A percentile compares a stretch with the other conserved stretches of the same genome.
These are phyloP conservation scores for Tylopilus balloui DNA, from an alignment of 768 basidiomycete genomes.

Conservation along the genomic window DNA sequence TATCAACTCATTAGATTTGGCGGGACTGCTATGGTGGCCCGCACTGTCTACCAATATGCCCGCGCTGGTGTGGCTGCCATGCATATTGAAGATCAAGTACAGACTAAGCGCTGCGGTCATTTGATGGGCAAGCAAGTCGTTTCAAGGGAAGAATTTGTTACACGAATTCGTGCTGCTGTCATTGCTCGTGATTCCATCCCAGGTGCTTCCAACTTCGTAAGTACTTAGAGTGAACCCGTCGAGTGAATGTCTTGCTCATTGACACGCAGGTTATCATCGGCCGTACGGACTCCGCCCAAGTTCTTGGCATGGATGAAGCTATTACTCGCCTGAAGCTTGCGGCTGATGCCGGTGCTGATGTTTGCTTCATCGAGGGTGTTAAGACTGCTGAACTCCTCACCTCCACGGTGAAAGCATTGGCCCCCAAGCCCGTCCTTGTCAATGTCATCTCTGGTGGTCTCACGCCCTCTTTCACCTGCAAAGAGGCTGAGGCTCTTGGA, in stretches of 20 bases:
- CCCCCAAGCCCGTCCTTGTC: slow-evolving; percentile 74
- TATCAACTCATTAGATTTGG: slow-evolving; percentile 44
- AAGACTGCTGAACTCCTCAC: slow-evolving; percentile 61
- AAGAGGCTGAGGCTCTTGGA: slow-evolving; percentile 64
- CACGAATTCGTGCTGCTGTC: slow-evolving; percentile 73
- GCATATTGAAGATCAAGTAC: slow-evolving; percentile 81
- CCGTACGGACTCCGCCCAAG: slow-evolving; percentile 74
- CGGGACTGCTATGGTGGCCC: slow-evolving; percentile 70
- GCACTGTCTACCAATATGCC: slow-evolving; percentile 68
- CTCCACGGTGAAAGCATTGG: slow-evolving; percentile 59
- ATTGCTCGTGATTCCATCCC: slow-evolving; percentile 73
- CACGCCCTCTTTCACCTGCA: slow-evolving; percentile 67
- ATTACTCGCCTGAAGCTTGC: slow-evolving; percentile 62
- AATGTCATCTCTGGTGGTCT: slow-evolving; percentile 78
- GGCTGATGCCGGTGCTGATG: slow-evolving; percentile 70
- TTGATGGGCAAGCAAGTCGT: slow-evolving; percentile 79
- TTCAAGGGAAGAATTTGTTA: slow-evolving; percentile 69
- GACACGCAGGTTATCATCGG: slow-evolving; percentile 60
- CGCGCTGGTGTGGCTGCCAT: slow-evolving; percentile 67
- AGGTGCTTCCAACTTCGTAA: slow-evolving; percentile 68
- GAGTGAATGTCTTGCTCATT: background rate
- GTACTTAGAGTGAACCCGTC: slow-evolving; percentile 6
- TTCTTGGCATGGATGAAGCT: slow-evolving; percentile 76
- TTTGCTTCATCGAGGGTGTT: slow-evolving; percentile 80
- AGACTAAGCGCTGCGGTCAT: slow-evolving; percentile 77